phyloP scores from a whole-genome alignment of 805 yeast genomes.

The Saturnispora quitensis region DNA sequence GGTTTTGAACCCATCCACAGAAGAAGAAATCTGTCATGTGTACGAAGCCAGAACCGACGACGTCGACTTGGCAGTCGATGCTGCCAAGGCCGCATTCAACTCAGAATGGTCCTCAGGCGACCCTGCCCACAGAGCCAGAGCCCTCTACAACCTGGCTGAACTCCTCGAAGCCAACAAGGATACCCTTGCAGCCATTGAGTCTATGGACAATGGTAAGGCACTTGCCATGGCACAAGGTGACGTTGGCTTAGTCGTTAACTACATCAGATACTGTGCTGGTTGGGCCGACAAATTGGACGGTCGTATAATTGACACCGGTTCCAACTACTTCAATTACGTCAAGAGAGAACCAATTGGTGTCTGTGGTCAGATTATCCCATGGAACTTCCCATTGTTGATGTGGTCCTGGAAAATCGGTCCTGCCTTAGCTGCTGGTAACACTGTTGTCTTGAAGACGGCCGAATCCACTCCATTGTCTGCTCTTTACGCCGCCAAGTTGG shows the following conservation, averaged over 20 bases:
- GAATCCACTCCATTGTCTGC: conserved; percentile 85
- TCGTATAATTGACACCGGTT: conserved; percentile 64
- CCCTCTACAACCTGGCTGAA: conserved; percentile 66
- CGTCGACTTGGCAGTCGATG: conserved; percentile 76
- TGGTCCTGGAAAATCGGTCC: conserved; percentile 94
- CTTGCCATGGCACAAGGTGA: conserved; percentile 64
- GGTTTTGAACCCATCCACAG: conserved; percentile 61
- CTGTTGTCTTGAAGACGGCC: conserved; percentile 81
- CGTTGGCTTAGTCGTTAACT: conserved; percentile 56
- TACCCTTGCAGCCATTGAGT: conserved; percentile 68
- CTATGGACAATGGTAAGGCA: conserved; percentile 87
- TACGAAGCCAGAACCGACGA: conserved; percentile 74
- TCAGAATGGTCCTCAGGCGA: conserved; percentile 57
- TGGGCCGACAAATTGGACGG: conserved; percentile 86
- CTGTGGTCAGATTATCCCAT: conserved; percentile 91
- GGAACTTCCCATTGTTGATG: conserved; percentile 95
- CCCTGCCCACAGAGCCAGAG: conserved; percentile 57
- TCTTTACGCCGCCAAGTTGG: conserved; percentile 51
- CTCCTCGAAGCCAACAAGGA: conserved; percentile 65
- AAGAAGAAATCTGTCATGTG: conserved; percentile 57
- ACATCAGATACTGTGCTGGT: conserved; percentile 81
- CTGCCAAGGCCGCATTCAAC: conserved; percentile 73
- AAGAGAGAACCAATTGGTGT: conserved; percentile 90
- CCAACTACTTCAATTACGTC: conserved; percentile 65
- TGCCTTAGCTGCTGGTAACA: conserved; percentile 84